Evolutionary conservation across 495 filamentous ascomycete species (phyloP), one percentile per base, ranked within the genome.

Genomic region (Tuber brumale): DNA sequence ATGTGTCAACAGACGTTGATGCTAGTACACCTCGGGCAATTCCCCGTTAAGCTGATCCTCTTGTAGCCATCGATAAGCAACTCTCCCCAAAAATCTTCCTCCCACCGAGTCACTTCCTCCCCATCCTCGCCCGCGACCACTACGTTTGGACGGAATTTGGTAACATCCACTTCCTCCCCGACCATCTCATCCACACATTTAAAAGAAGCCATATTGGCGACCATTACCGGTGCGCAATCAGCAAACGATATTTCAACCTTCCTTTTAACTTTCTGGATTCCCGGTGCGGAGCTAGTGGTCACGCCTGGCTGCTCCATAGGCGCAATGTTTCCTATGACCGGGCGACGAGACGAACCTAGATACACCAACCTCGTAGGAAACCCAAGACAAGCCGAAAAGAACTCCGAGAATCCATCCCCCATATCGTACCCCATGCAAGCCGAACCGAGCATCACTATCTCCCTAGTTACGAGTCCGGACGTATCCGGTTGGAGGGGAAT

Each of bases 1-100:
- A 18, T 21, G 35, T 23, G 16, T 3, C 18, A 43, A 76, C 74
- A 0, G n/a, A 79, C 79, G 41, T 80, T 81, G 7, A 81, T 23
- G 31, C 78, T 80, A 4, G 21, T 83, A 81, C 94, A 97, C 21
- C 95, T 86, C n/a, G 86, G 87, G 82, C 94, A 97, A 81, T 97
- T 97, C 39, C 90, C 90, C 46, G 90, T 93, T 72, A 94, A 81
- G 12, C 88, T 81, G 8, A 95, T 84, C 45, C 45, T 48, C 23
- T 86, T 84, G 23, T 84, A 78, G 16, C 71, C 75, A 1, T 35
- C 70, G 3, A 93, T 79, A 4, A 77, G 76, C 43, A 93, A 81
- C 81, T 92, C 90, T 16, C 86, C 89, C 94, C 94, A 98, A 82
- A 88, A 95, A 77, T 97, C 95, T 81, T 98, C 94, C 31, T 94